Percentiles rank a stretch among this genome's conserved stretches.
These are phyloP conservation scores for Clavariopsis aquatica DNA, from an alignment of 495 filamentous ascomycete genomes.

Conservation along the genomic window DNA sequence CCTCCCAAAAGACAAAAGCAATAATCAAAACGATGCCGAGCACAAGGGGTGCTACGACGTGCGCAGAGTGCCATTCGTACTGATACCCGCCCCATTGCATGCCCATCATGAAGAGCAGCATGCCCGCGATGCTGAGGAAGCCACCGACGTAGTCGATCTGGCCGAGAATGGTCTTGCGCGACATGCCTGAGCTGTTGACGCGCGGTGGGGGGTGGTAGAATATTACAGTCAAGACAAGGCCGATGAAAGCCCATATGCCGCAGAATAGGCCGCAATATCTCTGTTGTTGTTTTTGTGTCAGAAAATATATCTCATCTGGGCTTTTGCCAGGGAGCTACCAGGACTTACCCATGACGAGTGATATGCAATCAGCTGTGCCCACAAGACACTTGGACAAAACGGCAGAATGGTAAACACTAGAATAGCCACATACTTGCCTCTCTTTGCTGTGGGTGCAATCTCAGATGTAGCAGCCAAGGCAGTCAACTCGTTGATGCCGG, in stretches of 20 bases:
- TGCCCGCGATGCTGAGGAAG: slow-evolving; percentile 62
- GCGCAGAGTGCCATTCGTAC: slow-evolving; percentile 39
- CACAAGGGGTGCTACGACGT: slow-evolving; percentile 40
- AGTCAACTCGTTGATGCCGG: slow-evolving; percentile 67
- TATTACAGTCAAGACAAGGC: slow-evolving; percentile 59
- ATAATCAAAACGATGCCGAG: slow-evolving; percentile 39
- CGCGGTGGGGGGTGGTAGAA: slow-evolving; percentile 70
- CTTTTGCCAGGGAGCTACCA: too few relatives aligned
- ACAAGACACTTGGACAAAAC: slow-evolving; percentile 68
- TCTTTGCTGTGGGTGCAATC: slow-evolving; percentile 65
- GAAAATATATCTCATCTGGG: too few relatives aligned
- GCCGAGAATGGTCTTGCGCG: slow-evolving; percentile 53
- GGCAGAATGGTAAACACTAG: slow-evolving; percentile 70
- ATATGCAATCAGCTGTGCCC: slow-evolving; percentile 66
- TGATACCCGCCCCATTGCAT: slow-evolving; percentile 70
- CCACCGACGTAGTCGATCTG: slow-evolving; percentile 69
- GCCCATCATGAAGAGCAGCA: slow-evolving; percentile 66
- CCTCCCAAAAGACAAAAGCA: slow-evolving; percentile 43
- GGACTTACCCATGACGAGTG: slow-evolving; percentile 54
- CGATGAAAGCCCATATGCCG: slow-evolving; percentile 62
- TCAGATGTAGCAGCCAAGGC: slow-evolving; percentile 69
- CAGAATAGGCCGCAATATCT: slow-evolving; percentile 64
- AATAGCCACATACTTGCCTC: slow-evolving; percentile 67
- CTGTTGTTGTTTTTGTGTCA: too few relatives aligned
- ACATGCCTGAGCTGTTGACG: slow-evolving; percentile 55